Base-by-base conservation (phyloP, 2,329 filamentous ascomycete genomes). In the Salinomyces thailandicus region DNA sequence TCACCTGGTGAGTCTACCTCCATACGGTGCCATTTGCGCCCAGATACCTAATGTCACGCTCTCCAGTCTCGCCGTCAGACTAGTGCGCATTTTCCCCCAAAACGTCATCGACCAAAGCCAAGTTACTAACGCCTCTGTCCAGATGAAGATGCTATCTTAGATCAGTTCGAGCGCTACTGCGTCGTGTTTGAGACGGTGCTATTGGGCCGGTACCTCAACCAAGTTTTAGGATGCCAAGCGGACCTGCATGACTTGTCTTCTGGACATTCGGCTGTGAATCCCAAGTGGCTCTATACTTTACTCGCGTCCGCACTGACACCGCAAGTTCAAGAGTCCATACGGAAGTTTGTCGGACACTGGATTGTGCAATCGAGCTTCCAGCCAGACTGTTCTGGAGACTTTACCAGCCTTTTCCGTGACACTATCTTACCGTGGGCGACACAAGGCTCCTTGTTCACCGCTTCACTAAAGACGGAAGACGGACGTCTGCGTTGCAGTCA, bases 141-240 rank as follows among this genome's bases (percentile, higher is more conserved):
- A n/a, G 20, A 7, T 24, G 7, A 7, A n/a, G n/a, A 24, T 24
- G 20, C 20, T 7, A n/a, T 24, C 7, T n/a, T 24, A 24, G 7
- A 46, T 24, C 58, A 62, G 18, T 69, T 67, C 42, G 55, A 60
- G 5, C 59, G 59, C 19, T 69, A 60, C 37, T 62, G 60, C 28
- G 60, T 58, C 4, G 50, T 69, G 1, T 69, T 66, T 39, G 66
- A 69, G 38, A 69, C 61, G 0, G 61, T 70, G 12, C 59, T 68
- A 5, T 55, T 71, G 14, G 63, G 66, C 26, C 59, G 67, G 16
- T 71, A 70, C 41, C 45, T 63, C 28, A 69, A 69, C 39, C 67
- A 70, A 39, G 60, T 68, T 2, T 48, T 65, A 22, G 66, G 62
- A 15, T 66, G 62, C 34, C 52, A 68, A 18, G 48, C 54, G 13